phyloP scores from a whole-genome alignment of 176 grass and related monocot species.

The Hordeum vulgare region DNA sequence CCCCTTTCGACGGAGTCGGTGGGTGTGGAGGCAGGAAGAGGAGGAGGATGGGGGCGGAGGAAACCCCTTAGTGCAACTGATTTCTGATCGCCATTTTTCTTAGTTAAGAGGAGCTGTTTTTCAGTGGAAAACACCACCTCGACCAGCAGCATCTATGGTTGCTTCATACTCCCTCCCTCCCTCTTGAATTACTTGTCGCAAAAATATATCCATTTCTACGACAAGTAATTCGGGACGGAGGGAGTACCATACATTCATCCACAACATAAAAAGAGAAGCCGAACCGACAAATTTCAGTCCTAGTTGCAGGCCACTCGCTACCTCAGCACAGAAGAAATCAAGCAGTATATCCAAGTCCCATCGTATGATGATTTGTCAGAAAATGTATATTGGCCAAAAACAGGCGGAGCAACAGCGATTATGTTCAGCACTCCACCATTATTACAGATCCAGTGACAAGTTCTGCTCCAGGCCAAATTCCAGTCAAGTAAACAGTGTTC shows the following conservation, averaged over 20 bases:
- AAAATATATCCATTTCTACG: no score
- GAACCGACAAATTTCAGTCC: not conserved
- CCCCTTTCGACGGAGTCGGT: no score
- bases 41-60: no score
- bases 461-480: not conserved
- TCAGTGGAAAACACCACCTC: no score
- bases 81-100: no score
- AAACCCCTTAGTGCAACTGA: no score
- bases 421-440: constrained; percentile 21
- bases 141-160: not conserved
- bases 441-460: not conserved
- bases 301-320: not conserved
- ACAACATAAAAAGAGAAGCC: not conserved
- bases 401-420: not conserved
- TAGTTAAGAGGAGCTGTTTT: no score
- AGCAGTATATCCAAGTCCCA: not conserved
- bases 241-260: not conserved
- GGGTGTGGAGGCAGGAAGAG: no score
- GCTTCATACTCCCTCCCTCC: no score
- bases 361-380: constrained; percentile 11
- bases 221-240: no score
- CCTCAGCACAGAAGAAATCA: not conserved
- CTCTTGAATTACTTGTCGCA: no score
- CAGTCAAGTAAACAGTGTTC: not conserved
- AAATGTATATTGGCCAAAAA: constrained; percentile 24